A percentile compares a stretch with the other conserved stretches of the same genome.
phyloP scores from a whole-genome alignment of 1,284 basidiomycete genomes.

The Pseudozyma sp. region DNA sequence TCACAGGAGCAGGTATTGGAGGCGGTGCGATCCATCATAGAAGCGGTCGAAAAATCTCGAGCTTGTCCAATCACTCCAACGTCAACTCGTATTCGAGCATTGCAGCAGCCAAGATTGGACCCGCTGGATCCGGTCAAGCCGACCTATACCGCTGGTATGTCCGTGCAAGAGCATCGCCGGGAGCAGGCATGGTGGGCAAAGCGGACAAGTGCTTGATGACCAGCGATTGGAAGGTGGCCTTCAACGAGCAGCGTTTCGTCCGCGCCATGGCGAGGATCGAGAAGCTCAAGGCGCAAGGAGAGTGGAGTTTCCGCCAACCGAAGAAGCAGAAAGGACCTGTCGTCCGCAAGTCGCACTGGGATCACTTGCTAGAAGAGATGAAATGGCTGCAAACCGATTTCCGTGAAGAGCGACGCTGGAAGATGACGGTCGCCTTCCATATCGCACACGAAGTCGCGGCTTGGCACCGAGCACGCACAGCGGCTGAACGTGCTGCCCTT shows the following conservation, averaged over 20 bases:
- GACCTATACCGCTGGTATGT: constrained; percentile 66
- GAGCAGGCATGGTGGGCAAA: constrained; percentile 65
- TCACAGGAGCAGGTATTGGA: constrained; percentile 62
- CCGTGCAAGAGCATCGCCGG: constrained; percentile 61
- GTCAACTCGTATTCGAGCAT: constrained; percentile 42
- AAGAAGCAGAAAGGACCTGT: constrained; percentile 90
- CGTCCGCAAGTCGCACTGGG: constrained; percentile 89
- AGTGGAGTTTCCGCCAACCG: constrained; percentile 94
- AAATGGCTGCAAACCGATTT: constrained; percentile 98
- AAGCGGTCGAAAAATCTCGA: constrained; percentile 44
- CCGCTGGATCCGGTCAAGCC: constrained; percentile 55
- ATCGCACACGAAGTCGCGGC: constrained; percentile 85
- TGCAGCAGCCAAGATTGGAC: constrained; percentile 45
- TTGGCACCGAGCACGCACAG: constrained; percentile 82
- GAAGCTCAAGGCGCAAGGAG: constrained; percentile 80
- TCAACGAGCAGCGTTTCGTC: constrained; percentile 70
- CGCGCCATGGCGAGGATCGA: constrained; percentile 89
- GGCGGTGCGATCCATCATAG: constrained; percentile 65
- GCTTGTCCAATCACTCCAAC: constrained; percentile 28
- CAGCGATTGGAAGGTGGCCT: constrained; percentile 67
- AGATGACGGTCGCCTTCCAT: constrained; percentile 84
- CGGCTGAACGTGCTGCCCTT: constrained; percentile 76
- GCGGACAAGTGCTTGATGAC: constrained; percentile 67
- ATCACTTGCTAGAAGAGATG: constrained; percentile 96
- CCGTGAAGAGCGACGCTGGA: constrained; percentile 93